phyloP scores from a whole-genome alignment of 257 asterid genomes.

The Solanum pennellii region DNA sequence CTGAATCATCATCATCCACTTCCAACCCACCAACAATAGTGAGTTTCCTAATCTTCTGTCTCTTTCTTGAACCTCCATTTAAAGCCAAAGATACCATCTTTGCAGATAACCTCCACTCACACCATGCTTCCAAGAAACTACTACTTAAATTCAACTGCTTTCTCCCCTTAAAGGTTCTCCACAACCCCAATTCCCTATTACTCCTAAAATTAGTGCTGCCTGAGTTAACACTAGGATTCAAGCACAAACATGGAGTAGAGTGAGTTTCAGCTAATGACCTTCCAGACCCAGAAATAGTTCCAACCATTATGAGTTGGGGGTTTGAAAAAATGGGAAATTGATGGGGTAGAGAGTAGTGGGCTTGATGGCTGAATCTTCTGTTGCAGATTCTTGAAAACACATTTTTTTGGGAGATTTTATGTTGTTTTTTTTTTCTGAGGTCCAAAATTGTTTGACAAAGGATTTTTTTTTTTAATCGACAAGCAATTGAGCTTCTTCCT shows the following conservation, averaged over 20 bases:
- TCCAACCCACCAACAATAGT: constrained; percentile 40
- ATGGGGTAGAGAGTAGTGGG: neutral
- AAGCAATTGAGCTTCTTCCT: neutral
- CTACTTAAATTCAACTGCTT: constrained; percentile 27
- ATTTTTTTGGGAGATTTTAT: neutral
- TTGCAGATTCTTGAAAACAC: neutral
- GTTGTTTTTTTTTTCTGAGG: constrained; percentile 6
- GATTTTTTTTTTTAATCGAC: neutral
- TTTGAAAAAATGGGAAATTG: neutral
- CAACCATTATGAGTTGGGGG: constrained; percentile 16
- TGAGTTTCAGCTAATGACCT: constrained; percentile 19
- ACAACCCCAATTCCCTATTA: constrained; percentile 4
- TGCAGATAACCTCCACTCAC: constrained; percentile 8
- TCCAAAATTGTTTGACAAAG: constrained; percentile 1
- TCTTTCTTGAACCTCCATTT: constrained; percentile 20
- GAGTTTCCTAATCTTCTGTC: constrained; percentile 13
- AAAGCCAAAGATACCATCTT: constrained; percentile 11
- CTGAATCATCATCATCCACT: constrained; percentile 54
- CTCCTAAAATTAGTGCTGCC: constrained; percentile 4
- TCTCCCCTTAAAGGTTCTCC: constrained; percentile 5
- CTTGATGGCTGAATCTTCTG: neutral
- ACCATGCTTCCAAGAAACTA: constrained; percentile 25
- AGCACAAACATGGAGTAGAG: constrained; percentile 27
- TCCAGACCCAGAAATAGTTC: constrained; percentile 7
- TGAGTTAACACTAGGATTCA: constrained; percentile 20